phyloP scores from a whole-genome alignment of 805 yeast genomes.

The Teunomyces aglyptinius region DNA sequence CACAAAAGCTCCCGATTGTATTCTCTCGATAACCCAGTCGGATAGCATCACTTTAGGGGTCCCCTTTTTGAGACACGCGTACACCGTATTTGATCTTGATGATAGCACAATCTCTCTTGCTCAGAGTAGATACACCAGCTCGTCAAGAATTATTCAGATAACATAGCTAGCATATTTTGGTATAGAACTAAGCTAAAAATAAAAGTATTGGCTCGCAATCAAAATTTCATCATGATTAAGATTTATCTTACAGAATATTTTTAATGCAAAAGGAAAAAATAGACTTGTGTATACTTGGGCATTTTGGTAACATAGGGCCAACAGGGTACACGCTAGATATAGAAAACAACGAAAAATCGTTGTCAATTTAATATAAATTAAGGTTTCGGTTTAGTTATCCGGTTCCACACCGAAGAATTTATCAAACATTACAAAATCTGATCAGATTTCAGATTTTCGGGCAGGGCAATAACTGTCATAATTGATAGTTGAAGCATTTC shows the following conservation, averaged over 20 bases:
- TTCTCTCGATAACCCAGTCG: constrained; percentile 1
- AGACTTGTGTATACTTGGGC: background rate
- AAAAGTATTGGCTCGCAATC: too few species aligned
- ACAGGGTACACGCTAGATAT: background rate
- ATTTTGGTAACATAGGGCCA: background rate
- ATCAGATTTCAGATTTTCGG: too few species aligned
- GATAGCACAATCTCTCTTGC: constrained; percentile 23
- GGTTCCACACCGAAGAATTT: too few species aligned
- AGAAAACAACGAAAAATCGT: background rate
- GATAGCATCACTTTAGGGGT: constrained; percentile 19
- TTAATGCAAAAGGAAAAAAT: background rate
- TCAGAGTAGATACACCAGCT: constrained; percentile 17
- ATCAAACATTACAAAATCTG: too few species aligned
- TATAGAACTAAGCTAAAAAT: too few species aligned
- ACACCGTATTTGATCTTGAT: constrained; percentile 26
- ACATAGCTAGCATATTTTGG: background rate
- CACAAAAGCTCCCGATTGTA: background rate
- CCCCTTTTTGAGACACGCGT: constrained; percentile 24
- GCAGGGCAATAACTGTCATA: too few species aligned
- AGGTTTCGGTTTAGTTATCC: background rate
- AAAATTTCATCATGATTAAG: too few species aligned
- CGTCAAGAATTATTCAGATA: constrained; percentile 5
- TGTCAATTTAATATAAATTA: background rate
- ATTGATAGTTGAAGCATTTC: too few species aligned
- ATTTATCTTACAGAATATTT: background rate